Evolutionary conservation across 2,329 filamentous ascomycete species (phyloP), one percentile per base, ranked within the genome.

Genomic region (Aspergillus sp.): DNA sequence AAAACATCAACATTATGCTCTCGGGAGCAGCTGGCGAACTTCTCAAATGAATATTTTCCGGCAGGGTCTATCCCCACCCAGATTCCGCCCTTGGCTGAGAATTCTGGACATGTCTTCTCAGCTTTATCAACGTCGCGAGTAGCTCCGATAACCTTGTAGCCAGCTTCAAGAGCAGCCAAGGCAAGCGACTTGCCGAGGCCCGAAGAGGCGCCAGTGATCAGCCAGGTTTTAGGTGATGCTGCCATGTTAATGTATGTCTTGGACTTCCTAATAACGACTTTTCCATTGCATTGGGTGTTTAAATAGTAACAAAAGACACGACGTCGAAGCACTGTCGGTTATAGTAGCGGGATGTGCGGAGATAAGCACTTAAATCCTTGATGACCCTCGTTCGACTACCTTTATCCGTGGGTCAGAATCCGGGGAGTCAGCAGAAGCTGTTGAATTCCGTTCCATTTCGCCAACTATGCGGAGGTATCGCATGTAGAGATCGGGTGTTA

Each of bases 141-240:
- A 4, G 57, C 52, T 17, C 52, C 57, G 23, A 59, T 40, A 1
- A 56, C 58, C 9, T 40, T 51, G 46, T 57, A 31, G 14, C 44
- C 53, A 6, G 54, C 45, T 3, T 37, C 37, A 15, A 60, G 54
- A 11, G 55, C 58, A 40, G 40, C 50, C 11, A 37, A 12, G 2
- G 55, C 58, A 11, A 60, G 19, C 3, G 55, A 43, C 6, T 43
- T 43, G 15, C 58, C 58, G 9, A 57, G 33, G 39, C 58, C 58
- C 3, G 58, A 60, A 6, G 58, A 60, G 46, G 58, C 50, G 12
- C 58, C 58, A 2, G 58, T 60, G 50, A 60, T 57, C 7, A 60
- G 7, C 58, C 58, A 60, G 33, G 48, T 51, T 12, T 3, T 37
- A 17, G 4, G 17, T 37, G 17, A 23, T 24, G 33, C 6, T 39